phyloP scores from a whole-genome alignment of 106 monocot genomes.

The Dioscorea dumetorum region DNA sequence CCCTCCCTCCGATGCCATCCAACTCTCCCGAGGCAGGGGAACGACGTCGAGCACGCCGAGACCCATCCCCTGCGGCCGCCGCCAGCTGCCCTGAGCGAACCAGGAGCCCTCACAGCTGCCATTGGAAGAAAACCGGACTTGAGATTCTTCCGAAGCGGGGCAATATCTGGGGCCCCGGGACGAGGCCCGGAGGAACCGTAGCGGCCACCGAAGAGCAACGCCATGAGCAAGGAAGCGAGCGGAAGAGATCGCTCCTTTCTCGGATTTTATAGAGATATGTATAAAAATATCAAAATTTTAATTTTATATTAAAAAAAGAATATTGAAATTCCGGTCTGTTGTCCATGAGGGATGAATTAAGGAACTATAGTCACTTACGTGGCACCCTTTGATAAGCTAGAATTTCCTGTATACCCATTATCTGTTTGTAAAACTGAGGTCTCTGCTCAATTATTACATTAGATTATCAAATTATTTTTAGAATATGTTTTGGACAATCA shows the following conservation, averaged over 20 bases:
- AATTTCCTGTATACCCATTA: no score
- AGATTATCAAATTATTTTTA: no score
- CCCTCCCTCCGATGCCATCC: slow-evolving; percentile 55
- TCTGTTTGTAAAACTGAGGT: no score
- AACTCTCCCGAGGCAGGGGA: slow-evolving; percentile 46
- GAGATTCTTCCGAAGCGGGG: neutral
- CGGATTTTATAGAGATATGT: no score
- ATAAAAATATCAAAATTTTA: no score
- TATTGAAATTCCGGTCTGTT: no score
- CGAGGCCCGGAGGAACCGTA: neutral
- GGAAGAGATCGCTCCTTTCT: neutral
- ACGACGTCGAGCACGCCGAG: slow-evolving; percentile 44
- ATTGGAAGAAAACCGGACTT: neutral
- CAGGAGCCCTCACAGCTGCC: neutral
- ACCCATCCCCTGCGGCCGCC: neutral
- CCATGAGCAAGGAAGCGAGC: neutral
- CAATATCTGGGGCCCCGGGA: neutral
- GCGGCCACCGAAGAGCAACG: neutral
- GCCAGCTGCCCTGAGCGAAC: neutral
- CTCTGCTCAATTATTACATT: no score
- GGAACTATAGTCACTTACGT: no score
- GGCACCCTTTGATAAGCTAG: no score
- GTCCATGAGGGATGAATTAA: no score
- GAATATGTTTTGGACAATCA: no score
- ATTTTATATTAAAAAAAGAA: no score